A percentile compares a stretch with the other conserved stretches of the same genome.
These are phyloP conservation scores for Ophiostoma perfectum DNA, from an alignment of 2,329 filamentous ascomycete species.

Conservation along the genomic window DNA sequence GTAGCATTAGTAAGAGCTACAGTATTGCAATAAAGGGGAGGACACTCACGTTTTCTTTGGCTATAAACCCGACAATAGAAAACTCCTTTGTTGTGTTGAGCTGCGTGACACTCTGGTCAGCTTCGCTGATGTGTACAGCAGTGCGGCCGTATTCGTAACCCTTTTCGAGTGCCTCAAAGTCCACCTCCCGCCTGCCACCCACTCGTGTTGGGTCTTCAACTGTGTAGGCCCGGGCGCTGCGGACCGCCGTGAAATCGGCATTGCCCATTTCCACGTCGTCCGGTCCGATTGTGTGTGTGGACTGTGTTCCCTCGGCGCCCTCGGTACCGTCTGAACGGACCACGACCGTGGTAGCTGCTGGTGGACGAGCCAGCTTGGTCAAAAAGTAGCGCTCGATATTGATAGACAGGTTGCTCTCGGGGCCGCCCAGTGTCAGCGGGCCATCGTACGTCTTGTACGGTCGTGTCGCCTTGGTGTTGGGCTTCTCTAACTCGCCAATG, in stretches of 20 bases:
- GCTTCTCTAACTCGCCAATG: constrained; percentile 70
- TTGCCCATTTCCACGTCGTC: constrained; percentile 44
- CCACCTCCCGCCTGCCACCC: constrained; percentile 75
- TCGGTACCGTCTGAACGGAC: constrained; percentile 48
- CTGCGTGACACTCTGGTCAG: constrained; percentile 83
- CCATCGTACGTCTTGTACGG: constrained; percentile 78
- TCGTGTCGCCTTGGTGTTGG: constrained; percentile 68
- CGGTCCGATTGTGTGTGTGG: constrained; percentile 47
- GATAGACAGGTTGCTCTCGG: constrained; percentile 68
- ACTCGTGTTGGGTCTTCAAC: constrained; percentile 68
- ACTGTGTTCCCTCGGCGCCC: constrained; percentile 41
- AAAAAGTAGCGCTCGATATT: constrained; percentile 87
- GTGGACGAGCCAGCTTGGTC: constrained; percentile 69
- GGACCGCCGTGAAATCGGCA: constrained; percentile 60
- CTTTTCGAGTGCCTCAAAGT: constrained; percentile 78
- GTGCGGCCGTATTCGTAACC: constrained; percentile 92
- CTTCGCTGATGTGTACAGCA: constrained; percentile 80
- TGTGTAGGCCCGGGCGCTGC: constrained; percentile 71
- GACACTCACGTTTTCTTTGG: constrained; percentile 55
- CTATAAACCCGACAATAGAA: constrained; percentile 82
- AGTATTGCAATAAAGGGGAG: not conserved
- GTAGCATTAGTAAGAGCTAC: not conserved
- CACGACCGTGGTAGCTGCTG: constrained; percentile 73
- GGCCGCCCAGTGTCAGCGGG: constrained; percentile 71
- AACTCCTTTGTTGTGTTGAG: constrained; percentile 71